Base-by-base conservation (phyloP, 306 rosid genomes). In the Dryas drummondii region DNA sequence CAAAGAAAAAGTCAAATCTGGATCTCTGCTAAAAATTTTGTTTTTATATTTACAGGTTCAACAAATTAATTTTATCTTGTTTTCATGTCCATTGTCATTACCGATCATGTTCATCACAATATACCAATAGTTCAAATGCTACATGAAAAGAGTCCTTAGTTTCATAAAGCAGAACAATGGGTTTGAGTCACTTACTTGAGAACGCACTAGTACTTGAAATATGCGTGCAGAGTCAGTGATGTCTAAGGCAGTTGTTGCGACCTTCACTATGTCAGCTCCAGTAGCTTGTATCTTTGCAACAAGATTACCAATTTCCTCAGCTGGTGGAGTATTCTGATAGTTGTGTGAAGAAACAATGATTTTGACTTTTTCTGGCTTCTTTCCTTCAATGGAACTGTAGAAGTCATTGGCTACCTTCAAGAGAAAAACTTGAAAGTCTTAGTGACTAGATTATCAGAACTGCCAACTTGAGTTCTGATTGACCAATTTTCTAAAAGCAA, bases 301-400 rank as follows among this genome's bases (percentile, higher is more conserved):
- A 66, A 88, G 91, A 69, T 83, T 70, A 9, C 88, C 85, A 40
- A 90, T 63, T 68, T 86, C 90, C 77, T 90, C 93, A 2, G 81
- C 55, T 0, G 88, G 80, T 44, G 93, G 93, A 56, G 96, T 90
- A 7, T 60, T 66, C 67, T 86, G 77, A 14, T 80, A 88, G 79
- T 90, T 88, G 74, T 90, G 93, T n/a, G 93, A 90, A 60, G 93
- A 88, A 5, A 90, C 91, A 6, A 90, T 85, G 26, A 88, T 78
- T 76, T 88, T 86, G 72, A 84, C 82, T 45, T 72, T 88, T 42
- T 80, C 86, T 0, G 86, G 85, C 80, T 83, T 88, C 78, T 86
- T 82, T 65, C 83, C 79, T 70, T 70, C 77, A 54, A 85, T 76
- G 82, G 76, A 68, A 19, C 72, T 77, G 64, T 50, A 75, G 64